These are phyloP conservation scores for Axilococcus clingmanii DNA, from an alignment of 139 green algal genomes.

Conservation along the genomic window DNA sequence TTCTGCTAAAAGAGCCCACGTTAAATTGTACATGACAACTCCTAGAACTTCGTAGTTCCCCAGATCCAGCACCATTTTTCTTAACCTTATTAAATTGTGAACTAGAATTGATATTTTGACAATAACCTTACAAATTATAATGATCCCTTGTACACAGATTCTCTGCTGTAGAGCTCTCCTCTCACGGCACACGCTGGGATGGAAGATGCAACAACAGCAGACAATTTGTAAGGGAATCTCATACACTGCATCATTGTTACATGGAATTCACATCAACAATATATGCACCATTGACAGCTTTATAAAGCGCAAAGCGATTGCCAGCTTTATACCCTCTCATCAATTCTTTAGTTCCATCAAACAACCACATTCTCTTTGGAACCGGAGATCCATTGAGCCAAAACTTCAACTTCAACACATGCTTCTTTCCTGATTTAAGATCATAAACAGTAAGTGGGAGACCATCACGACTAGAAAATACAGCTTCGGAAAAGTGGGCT, in stretches of 20 bases:
- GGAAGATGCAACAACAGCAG: no score
- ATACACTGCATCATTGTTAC: no score
- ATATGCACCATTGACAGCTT: background rate
- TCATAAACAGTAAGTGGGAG: background rate
- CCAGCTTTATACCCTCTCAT: background rate
- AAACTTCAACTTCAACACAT: background rate
- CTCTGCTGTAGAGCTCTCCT: no score
- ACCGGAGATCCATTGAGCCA: slow-evolving; percentile 1
- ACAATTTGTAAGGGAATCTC: no score
- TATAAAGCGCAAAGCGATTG: slow-evolving; percentile 1
- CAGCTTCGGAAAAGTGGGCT: background rate
- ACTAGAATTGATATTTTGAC: no score
- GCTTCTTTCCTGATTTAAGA: background rate
- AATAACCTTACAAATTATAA: no score
- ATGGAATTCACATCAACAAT: no score
- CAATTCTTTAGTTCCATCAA: background rate
- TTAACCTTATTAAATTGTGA: slow-evolving; percentile 1
- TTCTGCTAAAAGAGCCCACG: slow-evolving; percentile 6
- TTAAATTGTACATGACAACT: slow-evolving; percentile 11
- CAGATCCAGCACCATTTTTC: background rate
- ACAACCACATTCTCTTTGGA: slow-evolving; percentile 3
- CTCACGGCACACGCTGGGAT: no score
- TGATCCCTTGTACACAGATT: no score
- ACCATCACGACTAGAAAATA: background rate
- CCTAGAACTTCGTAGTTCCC: background rate